Evolutionary conservation across 164 flowering plant species (phyloP).

Genomic region (Echeveria elegans): DNA sequence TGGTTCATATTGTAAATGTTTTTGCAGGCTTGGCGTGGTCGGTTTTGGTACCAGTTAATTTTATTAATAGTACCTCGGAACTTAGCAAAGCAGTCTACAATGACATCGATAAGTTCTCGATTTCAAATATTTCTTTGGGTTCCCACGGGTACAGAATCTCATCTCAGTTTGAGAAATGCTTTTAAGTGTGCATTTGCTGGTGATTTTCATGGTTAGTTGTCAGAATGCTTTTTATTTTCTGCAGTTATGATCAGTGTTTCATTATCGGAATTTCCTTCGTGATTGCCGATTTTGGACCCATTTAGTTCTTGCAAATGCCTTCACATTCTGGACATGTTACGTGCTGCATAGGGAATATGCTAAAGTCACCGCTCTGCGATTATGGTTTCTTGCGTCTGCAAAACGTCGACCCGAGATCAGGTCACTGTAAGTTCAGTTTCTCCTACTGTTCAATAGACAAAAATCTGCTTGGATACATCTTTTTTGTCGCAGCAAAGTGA

Average conservation of each 20-base stretch:
- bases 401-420: constrained; percentile 9
- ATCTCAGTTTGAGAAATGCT: background rate
- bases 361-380: background rate
- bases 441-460: background rate
- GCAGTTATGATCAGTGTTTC: background rate
- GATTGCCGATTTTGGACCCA: constrained; percentile 1
- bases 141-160: constrained; percentile 32
- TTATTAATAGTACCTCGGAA: constrained; percentile 30
- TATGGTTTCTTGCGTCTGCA: background rate
- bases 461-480: background rate
- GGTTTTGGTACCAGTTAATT: constrained; percentile 53
- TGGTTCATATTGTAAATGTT: no score
- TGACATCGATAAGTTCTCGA: constrained; percentile 60
- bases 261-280: background rate
- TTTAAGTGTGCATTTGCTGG: no score
- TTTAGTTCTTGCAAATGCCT: constrained; percentile 1
- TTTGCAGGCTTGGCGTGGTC: constrained; percentile 50
- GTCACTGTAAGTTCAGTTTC: background rate
- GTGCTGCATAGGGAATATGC: constrained; percentile 2
- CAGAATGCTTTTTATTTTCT: no score
- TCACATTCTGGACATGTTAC: constrained; percentile 9
- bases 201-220: no score
- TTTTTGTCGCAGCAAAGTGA: background rate
- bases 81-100: constrained; percentile 24
- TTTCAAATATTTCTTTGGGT: constrained; percentile 43